Base-by-base conservation (phyloP, 768 basidiomycete genomes). In the Leccinum fibrillosum region DNA sequence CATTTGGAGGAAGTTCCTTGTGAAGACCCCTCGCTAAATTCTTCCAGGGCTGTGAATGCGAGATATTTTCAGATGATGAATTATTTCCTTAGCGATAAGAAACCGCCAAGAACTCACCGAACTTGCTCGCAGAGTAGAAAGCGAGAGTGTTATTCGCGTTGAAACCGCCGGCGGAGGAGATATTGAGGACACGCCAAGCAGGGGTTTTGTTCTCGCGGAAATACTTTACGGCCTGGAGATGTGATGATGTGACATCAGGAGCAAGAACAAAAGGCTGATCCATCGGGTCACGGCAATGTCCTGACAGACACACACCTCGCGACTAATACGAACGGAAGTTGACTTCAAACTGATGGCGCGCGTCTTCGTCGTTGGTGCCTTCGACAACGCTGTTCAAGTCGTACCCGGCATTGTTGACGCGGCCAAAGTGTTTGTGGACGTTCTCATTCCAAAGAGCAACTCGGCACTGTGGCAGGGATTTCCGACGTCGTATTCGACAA, bases 361-460 rank as follows among this genome's bases (percentile, higher is more conserved):
- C 72, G 8, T 64, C 65, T 37, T 61, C 66, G 12, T 73, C 68
- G 7, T 53, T 62, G 11, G 63, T 62, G 10, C 52, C 53, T 48
- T 74, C 74, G 11, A 72, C 63, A 39, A 75, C 68, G 11, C 64
- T 58, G 13, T 56, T 53, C 28, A 64, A 17, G 2, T 49, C 65
- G 32, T 61, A 63, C 5, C 61, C 71, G 0, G 74, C 74, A 13
- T 76, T 76, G 62, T 73, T 71, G n/a, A 75, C 28, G 4, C 70
- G 64, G 12, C 70, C 70, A 59, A 75, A 73, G 48, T 64, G 55
- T 3, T 30, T 49, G 37, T 64, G 63, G 15, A 66, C 61, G 4
- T 48, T 50, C 8, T 62, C 55, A 44, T 49, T 19, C 60, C 55
- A 44, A 75, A 71, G 34, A 68, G 66, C 5, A 54, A 62, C 19